Conservation (phyloP, 2,329 filamentous ascomycete species). For the Aciculosporium take region DNA sequence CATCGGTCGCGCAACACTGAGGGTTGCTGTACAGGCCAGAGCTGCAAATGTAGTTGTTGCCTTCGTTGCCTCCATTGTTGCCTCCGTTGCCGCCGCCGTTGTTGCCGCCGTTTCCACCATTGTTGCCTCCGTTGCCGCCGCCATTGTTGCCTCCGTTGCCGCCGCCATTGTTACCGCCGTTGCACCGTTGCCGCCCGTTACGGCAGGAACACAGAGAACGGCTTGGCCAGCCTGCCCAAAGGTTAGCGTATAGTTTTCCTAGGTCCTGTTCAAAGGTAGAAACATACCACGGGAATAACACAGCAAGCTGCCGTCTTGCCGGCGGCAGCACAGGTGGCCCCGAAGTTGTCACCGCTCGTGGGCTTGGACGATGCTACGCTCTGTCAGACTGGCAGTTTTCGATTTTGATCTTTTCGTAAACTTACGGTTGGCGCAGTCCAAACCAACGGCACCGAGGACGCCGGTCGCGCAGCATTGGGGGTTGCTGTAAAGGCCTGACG, state of each 20-base stretch:
- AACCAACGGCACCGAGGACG: conserved; percentile 30
- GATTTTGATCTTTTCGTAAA: neutral
- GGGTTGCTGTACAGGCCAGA: conserved; percentile 6
- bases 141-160: neutral
- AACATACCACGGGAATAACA: conserved; percentile 5
- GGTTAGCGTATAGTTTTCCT: neutral
- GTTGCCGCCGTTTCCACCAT: neutral
- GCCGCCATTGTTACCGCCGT: neutral
- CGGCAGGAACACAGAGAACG: neutral
- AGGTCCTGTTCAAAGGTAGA: rapidly evolving
- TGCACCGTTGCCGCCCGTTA: neutral
- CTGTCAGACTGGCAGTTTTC: neutral
- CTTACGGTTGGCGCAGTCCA: conserved; percentile 25
- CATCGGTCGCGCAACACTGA: conserved; percentile 7
- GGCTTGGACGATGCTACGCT: conserved; percentile 1
- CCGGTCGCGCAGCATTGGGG: conserved; percentile 34
- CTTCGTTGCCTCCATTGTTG: neutral
- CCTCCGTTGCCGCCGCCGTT: neutral
- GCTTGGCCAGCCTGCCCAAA: neutral
- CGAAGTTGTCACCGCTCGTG: conserved; percentile 3
- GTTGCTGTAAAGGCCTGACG: conserved; percentile 12
- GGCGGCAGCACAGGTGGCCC: neutral
- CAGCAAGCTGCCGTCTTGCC: conserved; percentile 7
- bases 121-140: neutral
- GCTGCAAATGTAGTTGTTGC: neutral